These are phyloP conservation scores for Phalaenopsis equestris DNA, from an alignment of 106 monocot species.

Conservation along the genomic window DNA sequence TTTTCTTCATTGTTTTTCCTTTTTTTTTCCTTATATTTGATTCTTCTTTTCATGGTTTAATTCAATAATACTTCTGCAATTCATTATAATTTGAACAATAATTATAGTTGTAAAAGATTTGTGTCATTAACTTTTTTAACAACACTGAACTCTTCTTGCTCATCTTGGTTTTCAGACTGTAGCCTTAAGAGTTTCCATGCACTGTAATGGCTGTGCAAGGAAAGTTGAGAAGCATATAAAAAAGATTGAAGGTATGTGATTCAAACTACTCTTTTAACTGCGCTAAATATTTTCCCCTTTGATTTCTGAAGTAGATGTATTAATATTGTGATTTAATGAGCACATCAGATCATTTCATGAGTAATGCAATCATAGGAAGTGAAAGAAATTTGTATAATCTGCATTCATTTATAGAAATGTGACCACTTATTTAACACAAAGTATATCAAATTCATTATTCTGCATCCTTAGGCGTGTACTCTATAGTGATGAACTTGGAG, in stretches of 20 bases:
- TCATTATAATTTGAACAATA: neutral
- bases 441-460: no score
- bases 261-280: neutral
- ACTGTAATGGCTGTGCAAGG: slow-evolving; percentile 64
- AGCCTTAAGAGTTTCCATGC: slow-evolving; percentile 62
- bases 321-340: no score
- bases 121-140: neutral
- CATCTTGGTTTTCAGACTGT: slow-evolving; percentile 31
- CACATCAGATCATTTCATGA: no score
- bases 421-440: no score
- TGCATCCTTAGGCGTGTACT: slow-evolving; percentile 39
- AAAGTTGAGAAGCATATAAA: slow-evolving; percentile 70
- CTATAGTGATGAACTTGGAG: slow-evolving; percentile 49
- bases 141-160: neutral
- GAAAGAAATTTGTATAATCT: no score
- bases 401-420: no score
- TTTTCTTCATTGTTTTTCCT: neutral
- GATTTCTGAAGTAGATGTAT: no score
- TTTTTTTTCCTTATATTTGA: no score
- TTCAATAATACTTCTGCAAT: neutral
- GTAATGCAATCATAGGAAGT: no score
- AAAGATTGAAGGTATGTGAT: slow-evolving; percentile 60
- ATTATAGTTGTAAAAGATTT: neutral
- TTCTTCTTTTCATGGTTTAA: no score
- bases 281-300: no score